Percentiles rank a stretch among this genome's conserved stretches.
These are phyloP conservation scores for Papiliotrema flavescens DNA, from an alignment of 1,284 basidiomycete species.

Conservation along the genomic window DNA sequence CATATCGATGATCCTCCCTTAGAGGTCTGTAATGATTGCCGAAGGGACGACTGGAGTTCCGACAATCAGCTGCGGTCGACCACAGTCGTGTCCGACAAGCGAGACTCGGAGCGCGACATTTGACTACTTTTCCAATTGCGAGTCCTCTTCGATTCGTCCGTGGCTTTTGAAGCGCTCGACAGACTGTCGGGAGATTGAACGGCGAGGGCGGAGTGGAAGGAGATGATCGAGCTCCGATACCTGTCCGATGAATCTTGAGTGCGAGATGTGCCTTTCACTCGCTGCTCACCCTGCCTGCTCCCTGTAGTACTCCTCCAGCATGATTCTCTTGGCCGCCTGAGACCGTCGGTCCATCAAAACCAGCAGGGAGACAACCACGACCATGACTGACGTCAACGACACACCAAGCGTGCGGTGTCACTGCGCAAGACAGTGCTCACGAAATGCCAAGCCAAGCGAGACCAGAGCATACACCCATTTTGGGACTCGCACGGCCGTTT, in stretches of 20 bases:
- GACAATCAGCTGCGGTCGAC: too few relatives aligned
- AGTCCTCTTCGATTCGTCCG: too few relatives aligned
- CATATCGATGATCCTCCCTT: too few relatives aligned
- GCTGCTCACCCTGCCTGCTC: conserved; percentile 19
- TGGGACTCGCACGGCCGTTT: conserved; percentile 10
- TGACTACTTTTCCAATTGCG: too few relatives aligned
- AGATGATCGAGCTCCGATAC: conserved; percentile 25
- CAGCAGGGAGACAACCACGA: conserved; percentile 10
- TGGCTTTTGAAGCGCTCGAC: neutral
- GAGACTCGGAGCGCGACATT: too few relatives aligned
- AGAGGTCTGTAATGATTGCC: too few relatives aligned
- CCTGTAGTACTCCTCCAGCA: conserved; percentile 22
- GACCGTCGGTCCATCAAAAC: conserved; percentile 15
- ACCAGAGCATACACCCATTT: conserved; percentile 20
- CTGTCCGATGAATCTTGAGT: conserved; percentile 1
- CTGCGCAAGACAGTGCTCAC: too few relatives aligned
- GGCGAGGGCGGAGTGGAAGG: conserved; percentile 21
- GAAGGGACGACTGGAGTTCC: too few relatives aligned
- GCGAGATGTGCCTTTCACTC: too few relatives aligned
- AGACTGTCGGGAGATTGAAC: neutral
- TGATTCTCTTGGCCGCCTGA: conserved; percentile 7
- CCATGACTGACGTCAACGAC: conserved; percentile 4
- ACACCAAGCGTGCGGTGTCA: too few relatives aligned
- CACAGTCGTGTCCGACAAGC: too few relatives aligned
- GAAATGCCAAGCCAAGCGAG: conserved; percentile 5